Conservation (phyloP, 345 rosid species). For the Linum tenue region DNA sequence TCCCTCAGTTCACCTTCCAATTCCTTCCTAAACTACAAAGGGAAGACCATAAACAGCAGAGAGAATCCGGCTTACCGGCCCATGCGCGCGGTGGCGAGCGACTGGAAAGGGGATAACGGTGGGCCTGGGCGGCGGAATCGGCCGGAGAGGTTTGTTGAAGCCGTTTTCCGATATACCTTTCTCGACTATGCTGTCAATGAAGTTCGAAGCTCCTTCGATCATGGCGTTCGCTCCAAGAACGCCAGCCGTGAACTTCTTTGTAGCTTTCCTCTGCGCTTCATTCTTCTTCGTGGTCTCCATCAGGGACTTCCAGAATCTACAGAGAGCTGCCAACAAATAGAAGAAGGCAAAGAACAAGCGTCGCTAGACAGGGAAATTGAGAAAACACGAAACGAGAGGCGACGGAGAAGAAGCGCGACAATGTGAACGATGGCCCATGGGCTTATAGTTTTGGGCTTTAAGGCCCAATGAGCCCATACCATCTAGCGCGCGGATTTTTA, state of each 20-base stretch:
- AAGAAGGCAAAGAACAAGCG: neutral
- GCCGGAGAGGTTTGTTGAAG: slow-evolving; percentile 8
- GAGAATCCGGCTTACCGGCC: slow-evolving; percentile 46
- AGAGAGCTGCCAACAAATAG: neutral
- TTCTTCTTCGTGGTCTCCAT: neutral
- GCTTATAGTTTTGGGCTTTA: neutral
- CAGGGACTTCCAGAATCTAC: neutral
- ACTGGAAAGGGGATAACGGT: slow-evolving; percentile 70
- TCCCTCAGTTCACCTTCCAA: slow-evolving; percentile 35
- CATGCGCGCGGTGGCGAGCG: slow-evolving; percentile 88
- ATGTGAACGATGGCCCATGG: neutral
- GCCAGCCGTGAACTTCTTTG: neutral
- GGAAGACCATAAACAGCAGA: neutral
- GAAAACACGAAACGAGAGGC: neutral
- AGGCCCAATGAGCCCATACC: too few species aligned
- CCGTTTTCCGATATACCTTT: slow-evolving; percentile 39
- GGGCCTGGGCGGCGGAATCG: slow-evolving; percentile 46
- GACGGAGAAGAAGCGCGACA: neutral
- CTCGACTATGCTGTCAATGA: slow-evolving; percentile 69
- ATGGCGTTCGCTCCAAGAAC: slow-evolving; percentile 17
- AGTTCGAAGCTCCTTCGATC: slow-evolving; percentile 24
- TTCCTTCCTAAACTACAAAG: neutral
- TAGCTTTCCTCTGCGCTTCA: neutral
- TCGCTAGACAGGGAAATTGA: neutral
- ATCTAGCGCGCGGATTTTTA: too few species aligned